Conservation (phyloP, 306 rosid species). For the Calophaca sinica region DNA sequence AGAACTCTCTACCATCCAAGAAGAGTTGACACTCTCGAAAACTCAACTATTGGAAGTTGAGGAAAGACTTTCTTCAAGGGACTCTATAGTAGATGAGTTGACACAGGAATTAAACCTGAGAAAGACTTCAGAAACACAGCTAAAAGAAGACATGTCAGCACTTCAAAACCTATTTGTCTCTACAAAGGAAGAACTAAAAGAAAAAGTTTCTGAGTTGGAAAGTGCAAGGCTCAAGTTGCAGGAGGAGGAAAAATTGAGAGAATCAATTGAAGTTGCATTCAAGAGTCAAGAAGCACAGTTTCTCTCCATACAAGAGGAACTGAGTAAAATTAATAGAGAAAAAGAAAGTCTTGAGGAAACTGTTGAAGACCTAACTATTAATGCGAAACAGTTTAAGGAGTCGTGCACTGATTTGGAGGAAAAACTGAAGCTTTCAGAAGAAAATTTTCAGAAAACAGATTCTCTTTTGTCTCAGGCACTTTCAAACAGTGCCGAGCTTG, state of each 20-base stretch:
- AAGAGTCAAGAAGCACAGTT: constrained; percentile 63
- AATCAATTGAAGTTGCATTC: constrained; percentile 60
- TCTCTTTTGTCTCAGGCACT: constrained; percentile 77
- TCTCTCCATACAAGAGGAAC: constrained; percentile 52
- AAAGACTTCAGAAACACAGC: constrained; percentile 70
- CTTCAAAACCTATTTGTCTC: constrained; percentile 63
- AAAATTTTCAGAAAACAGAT: constrained; percentile 67
- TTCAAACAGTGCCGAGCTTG: constrained; percentile 78
- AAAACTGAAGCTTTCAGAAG: constrained; percentile 67
- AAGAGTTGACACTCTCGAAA: constrained; percentile 70
- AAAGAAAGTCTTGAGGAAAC: constrained; percentile 63
- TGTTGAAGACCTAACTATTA: constrained; percentile 59
- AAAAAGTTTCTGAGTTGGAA: constrained; percentile 70
- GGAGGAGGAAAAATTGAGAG: constrained; percentile 69
- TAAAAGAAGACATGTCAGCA: constrained; percentile 75
- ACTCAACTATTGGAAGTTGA: constrained; percentile 67
- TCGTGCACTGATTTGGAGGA: constrained; percentile 67
- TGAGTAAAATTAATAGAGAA: constrained; percentile 56
- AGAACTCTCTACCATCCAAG: constrained; percentile 74
- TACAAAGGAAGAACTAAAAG: constrained; percentile 76
- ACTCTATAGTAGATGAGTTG: constrained; percentile 62
- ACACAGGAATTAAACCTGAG: constrained; percentile 59
- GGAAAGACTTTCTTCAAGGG: constrained; percentile 66
- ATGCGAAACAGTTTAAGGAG: constrained; percentile 59
- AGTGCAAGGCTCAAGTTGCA: constrained; percentile 60